phyloP scores from a whole-genome alignment of 139 green algal genomes.

The Klebsormidium nitens region DNA sequence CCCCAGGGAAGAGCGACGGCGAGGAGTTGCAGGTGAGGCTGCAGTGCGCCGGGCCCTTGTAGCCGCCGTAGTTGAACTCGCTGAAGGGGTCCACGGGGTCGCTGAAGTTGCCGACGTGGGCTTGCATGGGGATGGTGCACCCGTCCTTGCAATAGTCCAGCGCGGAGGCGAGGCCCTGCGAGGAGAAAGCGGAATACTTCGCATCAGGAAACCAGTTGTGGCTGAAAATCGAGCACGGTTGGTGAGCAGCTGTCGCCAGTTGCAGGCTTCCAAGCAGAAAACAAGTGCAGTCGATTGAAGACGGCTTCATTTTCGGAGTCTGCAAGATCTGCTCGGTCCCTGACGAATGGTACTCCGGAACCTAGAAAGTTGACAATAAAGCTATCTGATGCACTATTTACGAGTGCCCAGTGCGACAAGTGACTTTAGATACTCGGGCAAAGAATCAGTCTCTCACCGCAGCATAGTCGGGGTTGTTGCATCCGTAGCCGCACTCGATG shows the following conservation, averaged over 20 bases:
- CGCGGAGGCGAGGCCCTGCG: slow-evolving; percentile 1
- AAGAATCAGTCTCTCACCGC: no score
- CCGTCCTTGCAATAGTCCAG: slow-evolving; percentile 51
- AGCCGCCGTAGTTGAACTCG: slow-evolving; percentile 59
- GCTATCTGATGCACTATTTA: slow-evolving; percentile 6
- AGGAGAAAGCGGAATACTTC: background rate
- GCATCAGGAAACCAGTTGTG: no score
- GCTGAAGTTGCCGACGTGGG: background rate
- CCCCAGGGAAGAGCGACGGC: slow-evolving; percentile 49
- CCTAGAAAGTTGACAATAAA: background rate
- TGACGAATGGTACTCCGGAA: background rate
- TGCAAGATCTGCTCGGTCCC: no score
- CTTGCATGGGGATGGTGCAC: slow-evolving; percentile 46
- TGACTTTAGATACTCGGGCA: no score
- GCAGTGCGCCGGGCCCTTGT: slow-evolving; percentile 54
- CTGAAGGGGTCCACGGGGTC: slow-evolving; percentile 57
- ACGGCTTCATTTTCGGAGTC: no score
- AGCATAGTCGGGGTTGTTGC: slow-evolving; percentile 43
- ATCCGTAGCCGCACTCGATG: slow-evolving; percentile 56
- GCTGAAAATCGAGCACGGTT: no score
- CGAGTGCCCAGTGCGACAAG: no score
- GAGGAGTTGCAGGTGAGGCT: slow-evolving; percentile 52
- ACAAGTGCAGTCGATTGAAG: no score
- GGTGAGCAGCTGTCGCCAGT: no score
- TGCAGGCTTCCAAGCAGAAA: no score